These are phyloP conservation scores for Thalassiosira mediterranea DNA, from an alignment of 352 stramenopile genomes.

Conservation along the genomic window DNA sequence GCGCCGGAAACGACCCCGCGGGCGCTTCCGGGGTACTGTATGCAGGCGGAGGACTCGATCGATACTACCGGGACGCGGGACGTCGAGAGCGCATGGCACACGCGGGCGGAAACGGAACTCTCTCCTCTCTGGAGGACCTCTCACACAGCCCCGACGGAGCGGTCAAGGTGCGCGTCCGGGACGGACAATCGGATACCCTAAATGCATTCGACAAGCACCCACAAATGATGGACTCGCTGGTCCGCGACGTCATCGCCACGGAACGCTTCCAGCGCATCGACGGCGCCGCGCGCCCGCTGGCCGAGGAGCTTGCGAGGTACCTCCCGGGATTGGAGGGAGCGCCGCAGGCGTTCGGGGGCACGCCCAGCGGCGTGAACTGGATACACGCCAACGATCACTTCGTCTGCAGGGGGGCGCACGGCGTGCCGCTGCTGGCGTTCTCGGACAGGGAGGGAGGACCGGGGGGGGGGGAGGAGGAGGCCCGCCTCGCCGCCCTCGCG, in stretches of 20 bases:
- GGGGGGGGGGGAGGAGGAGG: conserved; percentile 28
- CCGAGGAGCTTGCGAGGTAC: conserved; percentile 56
- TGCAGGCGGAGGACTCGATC: conserved; percentile 36
- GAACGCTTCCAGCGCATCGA: conserved; percentile 67
- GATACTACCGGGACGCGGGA: conserved; percentile 40
- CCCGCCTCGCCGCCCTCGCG: conserved; percentile 44
- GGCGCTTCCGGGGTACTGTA: no score
- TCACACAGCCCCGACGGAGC: not conserved
- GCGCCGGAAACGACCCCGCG: not conserved
- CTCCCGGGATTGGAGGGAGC: conserved; percentile 57
- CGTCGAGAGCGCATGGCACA: conserved; percentile 25
- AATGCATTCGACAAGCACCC: conserved; percentile 80
- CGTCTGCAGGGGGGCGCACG: conserved; percentile 67
- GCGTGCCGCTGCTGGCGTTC: conserved; percentile 56
- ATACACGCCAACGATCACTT: conserved; percentile 82
- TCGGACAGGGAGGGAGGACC: conserved; percentile 42
- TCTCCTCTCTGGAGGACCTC: not conserved
- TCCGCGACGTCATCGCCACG: conserved; percentile 60
- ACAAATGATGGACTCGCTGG: conserved; percentile 64
- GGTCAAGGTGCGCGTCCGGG: conserved; percentile 58
- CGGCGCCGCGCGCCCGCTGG: conserved; percentile 50
- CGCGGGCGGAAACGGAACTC: no score
- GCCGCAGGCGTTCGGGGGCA: conserved; percentile 49
- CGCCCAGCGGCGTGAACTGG: conserved; percentile 68
- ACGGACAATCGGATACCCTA: conserved; percentile 59